Conservation (phyloP, 257 asterid species). For the Solanum paucissectum region DNA sequence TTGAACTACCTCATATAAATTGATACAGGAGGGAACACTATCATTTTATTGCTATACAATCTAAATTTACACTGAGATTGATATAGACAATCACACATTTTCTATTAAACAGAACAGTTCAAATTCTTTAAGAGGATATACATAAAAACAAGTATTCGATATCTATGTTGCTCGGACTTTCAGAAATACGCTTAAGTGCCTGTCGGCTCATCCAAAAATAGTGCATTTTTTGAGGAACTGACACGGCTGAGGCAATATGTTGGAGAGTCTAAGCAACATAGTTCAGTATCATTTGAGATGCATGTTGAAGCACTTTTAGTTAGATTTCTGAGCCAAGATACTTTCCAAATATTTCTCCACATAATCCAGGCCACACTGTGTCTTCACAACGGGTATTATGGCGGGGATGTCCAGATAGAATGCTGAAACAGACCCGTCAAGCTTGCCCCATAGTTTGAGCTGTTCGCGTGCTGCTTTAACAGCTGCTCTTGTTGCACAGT, state of each 20-base stretch:
- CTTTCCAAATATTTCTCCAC: conserved; percentile 37
- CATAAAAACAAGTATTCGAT: no score
- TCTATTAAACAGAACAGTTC: neutral
- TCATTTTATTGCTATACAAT: neutral
- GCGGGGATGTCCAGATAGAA: conserved; percentile 65
- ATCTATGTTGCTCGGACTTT: neutral
- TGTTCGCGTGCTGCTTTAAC: conserved; percentile 59
- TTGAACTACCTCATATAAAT: no score
- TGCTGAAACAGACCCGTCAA: conserved; percentile 23
- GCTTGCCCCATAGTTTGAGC: conserved; percentile 40
- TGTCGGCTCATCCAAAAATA: neutral
- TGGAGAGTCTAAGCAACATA: neutral
- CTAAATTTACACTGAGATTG: neutral
- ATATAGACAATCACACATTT: neutral
- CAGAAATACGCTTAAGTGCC: no score
- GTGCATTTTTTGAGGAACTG: neutral
- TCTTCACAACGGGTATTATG: neutral
- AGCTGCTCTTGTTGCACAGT: conserved; percentile 75
- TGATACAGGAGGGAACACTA: neutral
- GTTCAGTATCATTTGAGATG: neutral
- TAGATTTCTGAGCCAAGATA: conserved; percentile 5
- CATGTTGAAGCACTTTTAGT: neutral
- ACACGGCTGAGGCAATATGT: neutral
- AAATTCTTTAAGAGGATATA: neutral
- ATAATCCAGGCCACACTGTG: neutral